phyloP scores from a whole-genome alignment of 2,329 filamentous ascomycete genomes.

The Colletotrichum limetticola region DNA sequence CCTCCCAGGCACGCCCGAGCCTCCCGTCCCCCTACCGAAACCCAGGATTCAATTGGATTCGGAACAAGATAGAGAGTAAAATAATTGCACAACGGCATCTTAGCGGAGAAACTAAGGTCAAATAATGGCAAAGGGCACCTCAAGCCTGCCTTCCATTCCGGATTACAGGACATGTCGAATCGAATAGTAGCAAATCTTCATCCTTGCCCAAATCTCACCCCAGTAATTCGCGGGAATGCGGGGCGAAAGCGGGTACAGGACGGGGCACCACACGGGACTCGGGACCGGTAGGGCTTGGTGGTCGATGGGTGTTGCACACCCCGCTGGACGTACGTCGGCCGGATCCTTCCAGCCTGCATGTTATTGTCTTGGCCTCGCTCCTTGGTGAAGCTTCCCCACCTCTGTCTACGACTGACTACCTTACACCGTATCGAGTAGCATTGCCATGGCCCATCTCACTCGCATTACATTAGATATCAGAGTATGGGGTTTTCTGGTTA shows the following conservation, averaged over 20 bases:
- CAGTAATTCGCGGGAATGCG: neutral
- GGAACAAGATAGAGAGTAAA: too few species aligned
- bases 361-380: neutral
- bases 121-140: neutral
- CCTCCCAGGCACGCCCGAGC: neutral
- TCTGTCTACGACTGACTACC: neutral
- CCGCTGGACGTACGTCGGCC: slow-evolving; percentile 4
- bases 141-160: neutral
- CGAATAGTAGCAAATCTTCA: neutral
- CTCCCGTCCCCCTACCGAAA: neutral
- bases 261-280: neutral
- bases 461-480: neutral
- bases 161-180: neutral
- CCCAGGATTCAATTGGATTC: neutral
- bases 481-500: neutral
- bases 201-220: neutral
- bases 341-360: slow-evolving; percentile 10
- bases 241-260: neutral
- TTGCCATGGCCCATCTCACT: neutral
- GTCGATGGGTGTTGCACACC: neutral
- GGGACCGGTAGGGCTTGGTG: neutral
- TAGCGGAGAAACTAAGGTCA: neutral
- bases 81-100: neutral
- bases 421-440: neutral
- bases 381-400: neutral